phyloP scores from a whole-genome alignment of 805 yeast species.

The Kodamaea fukazawae region DNA sequence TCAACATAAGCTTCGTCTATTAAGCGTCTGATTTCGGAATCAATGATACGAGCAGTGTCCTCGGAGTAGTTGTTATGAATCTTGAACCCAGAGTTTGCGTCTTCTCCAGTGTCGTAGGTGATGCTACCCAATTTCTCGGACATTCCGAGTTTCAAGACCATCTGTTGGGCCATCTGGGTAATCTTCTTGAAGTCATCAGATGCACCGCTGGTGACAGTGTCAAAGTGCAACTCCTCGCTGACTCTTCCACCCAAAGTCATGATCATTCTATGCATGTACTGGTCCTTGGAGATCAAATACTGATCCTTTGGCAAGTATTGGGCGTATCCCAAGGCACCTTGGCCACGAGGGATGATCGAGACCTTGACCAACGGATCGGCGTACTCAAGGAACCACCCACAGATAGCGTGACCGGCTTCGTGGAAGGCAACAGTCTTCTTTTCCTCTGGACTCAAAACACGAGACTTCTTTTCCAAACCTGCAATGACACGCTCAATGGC shows the following conservation, averaged over 20 bases:
- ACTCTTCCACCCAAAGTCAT: constrained; percentile 94
- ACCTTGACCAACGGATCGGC: constrained; percentile 93
- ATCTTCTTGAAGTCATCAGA: constrained; percentile 90
- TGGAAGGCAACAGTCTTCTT: constrained; percentile 87
- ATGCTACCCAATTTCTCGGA: constrained; percentile 74
- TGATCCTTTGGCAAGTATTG: constrained; percentile 91
- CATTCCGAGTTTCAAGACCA: constrained; percentile 90
- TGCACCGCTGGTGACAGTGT: constrained; percentile 87
- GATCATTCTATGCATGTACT: constrained; percentile 80
- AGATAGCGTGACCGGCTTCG: constrained; percentile 95
- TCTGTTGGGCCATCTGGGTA: constrained; percentile 81
- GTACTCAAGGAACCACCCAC: constrained; percentile 86
- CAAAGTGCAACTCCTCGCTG: constrained; percentile 84
- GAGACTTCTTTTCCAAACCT: constrained; percentile 85
- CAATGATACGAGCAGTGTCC: constrained; percentile 64
- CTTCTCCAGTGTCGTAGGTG: constrained; percentile 49
- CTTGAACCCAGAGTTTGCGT: constrained; percentile 46
- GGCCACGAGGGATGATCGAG: constrained; percentile 92
- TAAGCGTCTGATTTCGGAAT: constrained; percentile 63
- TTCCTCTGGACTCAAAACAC: constrained; percentile 75
- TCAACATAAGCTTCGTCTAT: constrained; percentile 62
- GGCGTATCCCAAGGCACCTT: constrained; percentile 94
- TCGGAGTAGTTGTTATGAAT: constrained; percentile 68
- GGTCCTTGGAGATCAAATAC: constrained; percentile 71
- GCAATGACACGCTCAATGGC: constrained; percentile 95